Evolutionary conservation across 2,329 filamentous ascomycete genomes (phyloP).

Genomic region (Apiospora kogelbergensis): DNA sequence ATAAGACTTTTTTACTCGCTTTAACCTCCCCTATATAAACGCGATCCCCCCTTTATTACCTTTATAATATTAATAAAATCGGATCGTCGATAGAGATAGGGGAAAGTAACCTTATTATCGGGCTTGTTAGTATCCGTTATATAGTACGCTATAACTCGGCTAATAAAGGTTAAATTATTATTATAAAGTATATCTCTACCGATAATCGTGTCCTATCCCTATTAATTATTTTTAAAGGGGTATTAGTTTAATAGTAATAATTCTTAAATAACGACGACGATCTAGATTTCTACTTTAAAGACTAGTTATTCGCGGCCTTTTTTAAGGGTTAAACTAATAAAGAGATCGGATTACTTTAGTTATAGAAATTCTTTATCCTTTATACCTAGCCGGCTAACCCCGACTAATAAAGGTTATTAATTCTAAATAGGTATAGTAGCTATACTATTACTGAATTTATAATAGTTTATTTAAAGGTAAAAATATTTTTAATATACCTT

Average conservation of each 20-base stretch:
- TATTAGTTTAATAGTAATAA: neutral
- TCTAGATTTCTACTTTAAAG: neutral
- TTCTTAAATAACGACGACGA: neutral
- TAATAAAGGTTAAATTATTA: neutral
- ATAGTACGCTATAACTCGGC: neutral
- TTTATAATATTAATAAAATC: neutral
- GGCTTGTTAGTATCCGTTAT: neutral
- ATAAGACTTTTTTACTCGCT: neutral
- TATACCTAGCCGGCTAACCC: neutral
- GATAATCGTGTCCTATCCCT: no score
- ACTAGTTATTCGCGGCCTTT: neutral
- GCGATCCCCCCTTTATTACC: neutral
- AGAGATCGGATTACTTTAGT: neutral
- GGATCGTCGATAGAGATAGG: neutral
- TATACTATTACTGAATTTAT: neutral
- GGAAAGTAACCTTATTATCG: neutral
- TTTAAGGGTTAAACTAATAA: neutral
- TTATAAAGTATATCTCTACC: neutral
- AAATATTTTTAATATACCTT: neutral
- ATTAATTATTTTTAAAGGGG: neutral
- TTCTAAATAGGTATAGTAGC: neutral
- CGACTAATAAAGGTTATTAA: neutral
- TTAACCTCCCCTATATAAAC: neutral
- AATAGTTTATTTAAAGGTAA: neutral
- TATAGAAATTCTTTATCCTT: neutral